A percentile compares a stretch with the other conserved stretches of the same genome.
Conservation (phyloP, 2,329 filamentous ascomycete species). For the Neonectria coccinea region DNA sequence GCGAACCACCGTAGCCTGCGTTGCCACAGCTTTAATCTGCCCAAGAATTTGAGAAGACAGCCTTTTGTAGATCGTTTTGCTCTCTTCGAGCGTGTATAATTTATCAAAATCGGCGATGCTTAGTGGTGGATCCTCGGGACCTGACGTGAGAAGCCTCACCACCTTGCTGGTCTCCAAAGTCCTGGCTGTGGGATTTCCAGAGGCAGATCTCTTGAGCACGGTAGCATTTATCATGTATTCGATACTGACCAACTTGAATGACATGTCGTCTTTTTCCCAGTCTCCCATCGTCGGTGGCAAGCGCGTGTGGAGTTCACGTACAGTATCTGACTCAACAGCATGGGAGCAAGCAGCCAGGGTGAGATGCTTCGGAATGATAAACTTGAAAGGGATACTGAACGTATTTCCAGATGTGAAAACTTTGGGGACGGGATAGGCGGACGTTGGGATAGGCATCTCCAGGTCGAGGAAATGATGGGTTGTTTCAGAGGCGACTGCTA, state of each 20-base stretch:
- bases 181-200: neutral
- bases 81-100: neutral
- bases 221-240: conserved; percentile 30
- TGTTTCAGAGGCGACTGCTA: neutral
- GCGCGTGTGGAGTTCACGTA: conserved; percentile 33
- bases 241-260: conserved; percentile 31
- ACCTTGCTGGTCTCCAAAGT: neutral
- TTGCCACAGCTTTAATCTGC: neutral
- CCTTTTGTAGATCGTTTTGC: neutral
- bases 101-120: neutral
- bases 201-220: conserved; percentile 6
- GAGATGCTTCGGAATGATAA: conserved; percentile 40
- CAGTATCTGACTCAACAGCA: conserved; percentile 19
- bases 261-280: conserved; percentile 42
- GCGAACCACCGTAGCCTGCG: neutral
- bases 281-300: conserved; percentile 36
- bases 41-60: neutral
- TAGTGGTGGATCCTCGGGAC: conserved; percentile 17
- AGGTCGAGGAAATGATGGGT: conserved; percentile 39
- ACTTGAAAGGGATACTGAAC: conserved; percentile 40
- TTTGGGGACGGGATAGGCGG: conserved; percentile 28
- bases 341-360: conserved; percentile 36
- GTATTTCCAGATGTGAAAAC: conserved; percentile 34
- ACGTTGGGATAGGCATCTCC: conserved; percentile 38
- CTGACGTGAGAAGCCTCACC: neutral